Conservation (phyloP, 306 rosid species). For the Geum urbanum region DNA sequence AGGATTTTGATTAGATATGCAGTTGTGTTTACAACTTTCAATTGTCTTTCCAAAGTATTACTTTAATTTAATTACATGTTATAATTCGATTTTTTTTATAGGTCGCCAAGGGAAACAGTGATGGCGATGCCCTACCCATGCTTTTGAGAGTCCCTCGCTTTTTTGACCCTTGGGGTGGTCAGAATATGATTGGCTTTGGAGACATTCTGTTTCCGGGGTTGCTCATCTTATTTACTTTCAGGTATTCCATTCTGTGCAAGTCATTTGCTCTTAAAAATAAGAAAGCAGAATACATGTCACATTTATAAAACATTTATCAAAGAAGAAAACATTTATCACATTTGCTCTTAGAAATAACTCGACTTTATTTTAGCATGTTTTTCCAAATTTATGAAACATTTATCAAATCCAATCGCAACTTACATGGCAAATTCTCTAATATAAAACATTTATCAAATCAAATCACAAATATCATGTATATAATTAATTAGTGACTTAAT, state of each 20-base stretch:
- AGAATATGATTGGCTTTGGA: slow-evolving; percentile 93
- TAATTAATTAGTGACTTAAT: too few relatives aligned
- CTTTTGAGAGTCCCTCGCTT: slow-evolving; percentile 76
- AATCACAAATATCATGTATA: too few relatives aligned
- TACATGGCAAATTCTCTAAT: neutral
- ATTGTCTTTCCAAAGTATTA: neutral
- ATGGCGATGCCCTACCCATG: slow-evolving; percentile 97
- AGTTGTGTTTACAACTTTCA: neutral
- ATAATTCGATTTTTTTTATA: slow-evolving; percentile 26
- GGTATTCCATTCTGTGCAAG: slow-evolving; percentile 42
- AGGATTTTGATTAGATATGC: neutral
- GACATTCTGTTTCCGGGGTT: slow-evolving; percentile 96
- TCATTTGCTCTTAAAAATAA: neutral
- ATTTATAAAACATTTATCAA: too few relatives aligned
- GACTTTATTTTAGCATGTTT: neutral
- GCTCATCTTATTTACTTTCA: slow-evolving; percentile 71
- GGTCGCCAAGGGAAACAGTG: slow-evolving; percentile 88
- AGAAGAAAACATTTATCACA: too few relatives aligned
- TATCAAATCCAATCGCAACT: neutral
- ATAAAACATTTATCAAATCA: too few relatives aligned
- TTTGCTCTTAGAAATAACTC: neutral
- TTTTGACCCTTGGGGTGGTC: slow-evolving; percentile 91
- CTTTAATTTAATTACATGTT: neutral
- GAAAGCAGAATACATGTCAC: neutral
- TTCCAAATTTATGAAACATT: neutral